phyloP scores from a whole-genome alignment of 495 filamentous ascomycete species.

The Sabuloglossum arenarium region DNA sequence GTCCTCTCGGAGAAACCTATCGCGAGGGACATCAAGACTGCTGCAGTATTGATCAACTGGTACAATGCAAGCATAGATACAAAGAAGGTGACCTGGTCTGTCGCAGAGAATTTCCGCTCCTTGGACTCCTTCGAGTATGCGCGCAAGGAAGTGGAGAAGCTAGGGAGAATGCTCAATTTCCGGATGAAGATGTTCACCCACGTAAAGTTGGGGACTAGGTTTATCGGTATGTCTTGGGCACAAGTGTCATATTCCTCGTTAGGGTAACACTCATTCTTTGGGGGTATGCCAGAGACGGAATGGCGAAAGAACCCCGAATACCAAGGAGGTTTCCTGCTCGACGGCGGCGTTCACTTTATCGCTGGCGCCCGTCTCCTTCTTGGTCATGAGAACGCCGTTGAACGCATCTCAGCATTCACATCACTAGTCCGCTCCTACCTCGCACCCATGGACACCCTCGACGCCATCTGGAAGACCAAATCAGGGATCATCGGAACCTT shows the following conservation, averaged over 20 bases:
- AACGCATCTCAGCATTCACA: constrained; percentile 35
- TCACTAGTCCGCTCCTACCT: constrained; percentile 36
- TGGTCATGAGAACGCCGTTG: constrained; percentile 25
- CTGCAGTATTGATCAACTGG: constrained; percentile 38
- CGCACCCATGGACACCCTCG: constrained; percentile 54
- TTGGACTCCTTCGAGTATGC: constrained; percentile 33
- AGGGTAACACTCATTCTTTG: constrained; percentile 6
- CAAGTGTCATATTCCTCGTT: not conserved
- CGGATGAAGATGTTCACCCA: constrained; percentile 30
- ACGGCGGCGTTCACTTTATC: constrained; percentile 55
- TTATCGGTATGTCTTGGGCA: constrained; percentile 29
- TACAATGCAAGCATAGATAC: constrained; percentile 29
- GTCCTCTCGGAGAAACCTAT: constrained; percentile 73
- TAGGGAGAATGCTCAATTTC: constrained; percentile 48
- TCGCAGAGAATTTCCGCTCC: constrained; percentile 66
- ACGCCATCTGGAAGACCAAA: constrained; percentile 36
- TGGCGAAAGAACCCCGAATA: constrained; percentile 56
- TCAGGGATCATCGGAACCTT: constrained; percentile 43
- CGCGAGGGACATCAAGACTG: constrained; percentile 40
- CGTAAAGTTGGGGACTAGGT: constrained; percentile 34
- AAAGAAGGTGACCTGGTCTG: constrained; percentile 31
- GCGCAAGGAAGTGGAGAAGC: constrained; percentile 29
- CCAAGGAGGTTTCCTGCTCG: constrained; percentile 61
- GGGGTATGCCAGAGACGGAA: constrained; percentile 27
- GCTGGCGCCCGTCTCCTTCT: constrained; percentile 42